Evolutionary conservation across 1,284 basidiomycete genomes (phyloP).

Genomic region (Ceratobasidium sp.): DNA sequence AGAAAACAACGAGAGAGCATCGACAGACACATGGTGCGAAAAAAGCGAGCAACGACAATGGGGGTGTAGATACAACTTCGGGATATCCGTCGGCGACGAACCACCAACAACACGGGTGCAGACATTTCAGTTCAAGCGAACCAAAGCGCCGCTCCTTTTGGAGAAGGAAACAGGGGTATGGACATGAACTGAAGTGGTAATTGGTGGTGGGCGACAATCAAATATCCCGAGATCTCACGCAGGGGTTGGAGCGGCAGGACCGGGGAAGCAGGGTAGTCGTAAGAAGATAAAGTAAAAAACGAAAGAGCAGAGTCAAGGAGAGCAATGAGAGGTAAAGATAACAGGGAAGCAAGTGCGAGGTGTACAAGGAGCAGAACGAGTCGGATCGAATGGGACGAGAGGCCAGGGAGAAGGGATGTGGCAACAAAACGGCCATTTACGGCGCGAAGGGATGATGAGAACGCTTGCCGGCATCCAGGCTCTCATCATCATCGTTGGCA

Average conservation of each 20-base stretch:
- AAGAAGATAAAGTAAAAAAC: constrained; percentile 7
- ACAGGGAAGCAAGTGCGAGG: too few species aligned
- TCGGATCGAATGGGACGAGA: background rate
- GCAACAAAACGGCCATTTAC: constrained; percentile 2
- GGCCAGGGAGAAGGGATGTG: too few species aligned
- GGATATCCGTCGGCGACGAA: constrained; percentile 14
- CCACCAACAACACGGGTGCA: background rate
- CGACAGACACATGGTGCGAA: constrained; percentile 17
- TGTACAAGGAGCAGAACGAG: constrained; percentile 13
- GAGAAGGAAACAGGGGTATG: constrained; percentile 10
- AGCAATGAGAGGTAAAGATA: background rate
- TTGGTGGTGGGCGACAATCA: background rate
- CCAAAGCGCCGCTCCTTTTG: background rate
- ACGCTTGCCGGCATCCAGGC: constrained; percentile 34
- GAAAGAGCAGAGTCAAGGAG: constrained; percentile 7
- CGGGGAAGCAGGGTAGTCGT: constrained; percentile 4
- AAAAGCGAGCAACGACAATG: background rate
- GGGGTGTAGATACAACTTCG: constrained; percentile 12
- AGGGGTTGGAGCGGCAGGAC: constrained; percentile 12
- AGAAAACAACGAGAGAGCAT: constrained; percentile 24
- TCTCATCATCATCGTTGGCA: constrained; percentile 34
- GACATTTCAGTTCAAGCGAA: constrained; percentile 13
- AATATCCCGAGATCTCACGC: background rate
- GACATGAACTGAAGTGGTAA: background rate
- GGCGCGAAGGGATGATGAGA: constrained; percentile 43